Conservation (phyloP, 345 rosid species). For the Hibiscus mutabilis region DNA sequence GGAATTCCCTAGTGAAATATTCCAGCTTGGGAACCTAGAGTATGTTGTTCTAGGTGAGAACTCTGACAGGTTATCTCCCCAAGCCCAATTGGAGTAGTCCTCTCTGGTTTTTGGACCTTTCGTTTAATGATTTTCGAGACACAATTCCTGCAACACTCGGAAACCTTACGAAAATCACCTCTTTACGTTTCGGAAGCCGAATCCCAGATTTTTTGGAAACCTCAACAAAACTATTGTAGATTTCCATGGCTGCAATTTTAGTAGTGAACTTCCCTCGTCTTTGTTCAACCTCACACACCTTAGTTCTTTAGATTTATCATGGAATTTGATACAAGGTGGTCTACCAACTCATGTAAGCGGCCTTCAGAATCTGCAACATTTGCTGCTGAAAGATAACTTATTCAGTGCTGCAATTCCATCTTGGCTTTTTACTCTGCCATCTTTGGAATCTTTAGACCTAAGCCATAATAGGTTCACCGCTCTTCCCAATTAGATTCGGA, state of each 20-base stretch:
- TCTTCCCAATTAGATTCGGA: background rate
- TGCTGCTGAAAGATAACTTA: background rate
- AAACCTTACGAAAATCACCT: background rate
- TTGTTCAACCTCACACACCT: slow-evolving; percentile 6
- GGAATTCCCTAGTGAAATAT: slow-evolving; percentile 8
- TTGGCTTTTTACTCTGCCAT: slow-evolving; percentile 12
- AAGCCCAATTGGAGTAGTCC: background rate
- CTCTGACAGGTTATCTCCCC: background rate
- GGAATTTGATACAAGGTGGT: background rate
- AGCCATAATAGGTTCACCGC: background rate
- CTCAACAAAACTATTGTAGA: background rate
- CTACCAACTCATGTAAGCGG: background rate
- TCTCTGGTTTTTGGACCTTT: background rate
- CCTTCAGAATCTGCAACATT: fast-evolving
- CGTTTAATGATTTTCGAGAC: background rate
- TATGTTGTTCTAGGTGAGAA: background rate
- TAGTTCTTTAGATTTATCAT: fast-evolving
- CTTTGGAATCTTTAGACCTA: background rate
- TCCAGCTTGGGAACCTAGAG: background rate
- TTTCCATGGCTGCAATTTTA: background rate
- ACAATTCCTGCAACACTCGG: background rate
- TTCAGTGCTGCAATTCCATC: slow-evolving; percentile 21
- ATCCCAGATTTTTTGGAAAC: background rate
- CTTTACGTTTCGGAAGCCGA: background rate
- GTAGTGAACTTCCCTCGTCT: slow-evolving; percentile 18